Evolutionary conservation across 2,329 filamentous ascomycete genomes (phyloP).

Genomic region (Penicillium sp.): DNA sequence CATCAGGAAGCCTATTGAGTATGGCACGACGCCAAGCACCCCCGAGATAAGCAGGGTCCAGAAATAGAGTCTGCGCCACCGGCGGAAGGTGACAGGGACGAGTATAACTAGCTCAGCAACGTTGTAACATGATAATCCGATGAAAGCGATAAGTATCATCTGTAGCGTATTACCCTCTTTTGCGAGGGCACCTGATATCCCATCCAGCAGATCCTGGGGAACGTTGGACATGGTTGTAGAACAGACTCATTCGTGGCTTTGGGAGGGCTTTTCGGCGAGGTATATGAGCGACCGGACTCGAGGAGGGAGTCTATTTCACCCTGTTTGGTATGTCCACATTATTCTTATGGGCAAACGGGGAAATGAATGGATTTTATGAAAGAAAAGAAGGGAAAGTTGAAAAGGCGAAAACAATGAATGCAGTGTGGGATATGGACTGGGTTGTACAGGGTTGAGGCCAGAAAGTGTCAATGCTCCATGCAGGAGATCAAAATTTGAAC

Average conservation of each 20-base stretch:
- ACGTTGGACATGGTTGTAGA: slow-evolving; percentile 12
- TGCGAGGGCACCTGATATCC: slow-evolving; percentile 31
- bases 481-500: neutral
- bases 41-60: slow-evolving; percentile 40
- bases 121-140: slow-evolving; percentile 47
- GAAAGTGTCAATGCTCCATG: slow-evolving; percentile 1
- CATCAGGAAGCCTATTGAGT: slow-evolving; percentile 44
- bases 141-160: slow-evolving; percentile 31
- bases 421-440: neutral
- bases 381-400: neutral
- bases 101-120: slow-evolving; percentile 45
- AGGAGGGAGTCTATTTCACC: slow-evolving; percentile 11
- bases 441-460: neutral
- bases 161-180: slow-evolving; percentile 20
- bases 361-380: neutral
- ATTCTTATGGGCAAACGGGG: neutral
- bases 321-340: slow-evolving; percentile 22
- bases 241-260: neutral
- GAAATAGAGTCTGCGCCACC: slow-evolving; percentile 44
- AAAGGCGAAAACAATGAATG: neutral
- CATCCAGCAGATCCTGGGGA: slow-evolving; percentile 26
- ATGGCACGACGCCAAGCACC: slow-evolving; percentile 36
- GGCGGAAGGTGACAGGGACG: slow-evolving; percentile 40
- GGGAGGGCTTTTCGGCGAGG: neutral
- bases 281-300: slow-evolving; percentile 1